These are phyloP conservation scores for Astrocystis sublimbata DNA, from an alignment of 495 filamentous ascomycete genomes.

Conservation along the genomic window DNA sequence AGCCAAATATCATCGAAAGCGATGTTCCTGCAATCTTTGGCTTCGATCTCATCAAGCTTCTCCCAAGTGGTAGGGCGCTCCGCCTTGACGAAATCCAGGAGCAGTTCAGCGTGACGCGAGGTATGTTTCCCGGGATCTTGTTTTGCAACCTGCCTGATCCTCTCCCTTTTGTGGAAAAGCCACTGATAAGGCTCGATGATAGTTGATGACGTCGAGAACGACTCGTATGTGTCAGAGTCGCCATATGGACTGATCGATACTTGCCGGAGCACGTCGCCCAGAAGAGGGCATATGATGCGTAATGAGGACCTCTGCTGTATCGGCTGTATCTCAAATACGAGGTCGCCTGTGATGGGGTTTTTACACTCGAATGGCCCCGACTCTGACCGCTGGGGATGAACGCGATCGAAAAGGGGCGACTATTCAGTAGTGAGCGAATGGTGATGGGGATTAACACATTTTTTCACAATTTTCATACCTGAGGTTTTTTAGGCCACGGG, in stretches of 20 bases:
- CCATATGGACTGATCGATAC: background rate
- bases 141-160: background rate
- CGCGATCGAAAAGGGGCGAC: background rate
- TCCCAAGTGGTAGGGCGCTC: background rate
- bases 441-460: background rate
- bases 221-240: background rate
- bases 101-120: background rate
- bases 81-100: background rate
- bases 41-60: background rate
- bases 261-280: background rate
- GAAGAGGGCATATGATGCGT: background rate
- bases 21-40: background rate
- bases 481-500: background rate
- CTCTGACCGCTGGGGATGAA: background rate
- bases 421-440: background rate
- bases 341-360: background rate
- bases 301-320: background rate
- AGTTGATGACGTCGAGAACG: background rate
- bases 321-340: background rate
- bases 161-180: background rate
- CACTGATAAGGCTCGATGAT: background rate
- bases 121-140: background rate
- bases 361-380: background rate
- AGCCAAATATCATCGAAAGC: background rate
- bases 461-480: background rate